These are phyloP conservation scores for Linnemannia elongata DNA, from an alignment of 192 early-diverging fungal species.

Conservation along the genomic window DNA sequence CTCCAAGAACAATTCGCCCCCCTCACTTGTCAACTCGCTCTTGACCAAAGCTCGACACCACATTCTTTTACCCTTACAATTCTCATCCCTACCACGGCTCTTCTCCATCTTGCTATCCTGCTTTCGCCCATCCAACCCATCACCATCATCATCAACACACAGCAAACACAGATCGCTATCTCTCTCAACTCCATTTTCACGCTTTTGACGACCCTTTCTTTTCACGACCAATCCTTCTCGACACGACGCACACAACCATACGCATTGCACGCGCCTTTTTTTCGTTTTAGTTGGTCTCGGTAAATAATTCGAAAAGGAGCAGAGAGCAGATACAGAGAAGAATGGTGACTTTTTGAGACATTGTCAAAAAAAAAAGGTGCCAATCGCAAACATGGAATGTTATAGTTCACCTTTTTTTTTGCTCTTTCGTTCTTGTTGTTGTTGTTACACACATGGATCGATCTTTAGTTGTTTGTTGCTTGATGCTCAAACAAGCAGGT, in stretches of 20 bases:
- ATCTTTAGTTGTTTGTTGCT: background rate
- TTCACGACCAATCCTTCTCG: background rate
- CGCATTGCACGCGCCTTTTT: background rate
- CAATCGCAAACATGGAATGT: too few relatives aligned
- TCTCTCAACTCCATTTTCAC: background rate
- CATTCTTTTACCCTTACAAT: background rate
- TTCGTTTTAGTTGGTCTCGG: background rate
- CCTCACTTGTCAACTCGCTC: background rate
- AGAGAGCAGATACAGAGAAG: background rate
- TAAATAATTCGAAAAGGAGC: background rate
- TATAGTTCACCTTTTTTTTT: background rate
- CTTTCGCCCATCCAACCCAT: background rate
- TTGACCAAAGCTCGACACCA: background rate
- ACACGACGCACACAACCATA: background rate
- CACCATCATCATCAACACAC: background rate
- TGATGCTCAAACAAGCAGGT: background rate
- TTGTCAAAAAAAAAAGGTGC: too few relatives aligned
- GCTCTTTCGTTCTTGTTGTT: background rate
- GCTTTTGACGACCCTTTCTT: background rate
- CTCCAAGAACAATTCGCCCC: background rate
- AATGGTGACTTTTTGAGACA: background rate
- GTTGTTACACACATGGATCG: constrained; percentile 2
- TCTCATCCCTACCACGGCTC: background rate
- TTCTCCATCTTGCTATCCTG: background rate
- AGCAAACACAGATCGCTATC: background rate